A percentile compares a stretch with the other conserved stretches of the same genome.
Evolutionary conservation across 495 filamentous ascomycete genomes (phyloP).

Genomic region (Aspergillus nanangensis): DNA sequence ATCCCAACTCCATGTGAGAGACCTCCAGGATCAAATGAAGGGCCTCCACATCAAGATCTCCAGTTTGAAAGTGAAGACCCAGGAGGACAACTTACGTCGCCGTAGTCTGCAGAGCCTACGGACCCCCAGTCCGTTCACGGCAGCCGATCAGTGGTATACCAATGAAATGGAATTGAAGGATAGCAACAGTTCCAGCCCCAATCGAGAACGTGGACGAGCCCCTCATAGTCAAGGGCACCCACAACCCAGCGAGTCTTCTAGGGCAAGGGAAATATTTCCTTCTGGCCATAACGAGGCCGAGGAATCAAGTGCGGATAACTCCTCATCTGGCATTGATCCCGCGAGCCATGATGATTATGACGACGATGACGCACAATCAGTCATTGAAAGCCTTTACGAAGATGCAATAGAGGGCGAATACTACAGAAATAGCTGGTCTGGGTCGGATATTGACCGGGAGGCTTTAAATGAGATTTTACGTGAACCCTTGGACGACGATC

Average conservation of each 20-base stretch:
- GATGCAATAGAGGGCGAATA: conserved; percentile 49
- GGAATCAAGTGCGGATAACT: background rate
- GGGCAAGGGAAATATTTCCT: background rate
- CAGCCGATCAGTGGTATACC: conserved; percentile 71
- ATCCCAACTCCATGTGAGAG: conserved; percentile 67
- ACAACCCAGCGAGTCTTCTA: background rate
- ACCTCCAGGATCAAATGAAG: conserved; percentile 88
- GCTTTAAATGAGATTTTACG: conserved; percentile 38
- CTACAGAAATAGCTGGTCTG: conserved; percentile 20
- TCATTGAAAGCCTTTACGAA: conserved; percentile 52
- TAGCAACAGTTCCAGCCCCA: conserved; percentile 19
- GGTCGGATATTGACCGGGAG: conserved; percentile 51
- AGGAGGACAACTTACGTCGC: conserved; percentile 76
- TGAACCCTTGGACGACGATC: conserved; percentile 37
- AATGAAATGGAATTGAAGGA: conserved; percentile 43
- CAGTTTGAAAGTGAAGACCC: conserved; percentile 72
- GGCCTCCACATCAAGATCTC: conserved; percentile 91
- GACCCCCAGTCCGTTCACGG: conserved; percentile 79
- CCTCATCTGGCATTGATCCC: conserved; percentile 2
- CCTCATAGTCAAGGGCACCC: background rate
- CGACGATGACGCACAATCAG: conserved; percentile 36
- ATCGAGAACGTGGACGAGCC: conserved; percentile 18
- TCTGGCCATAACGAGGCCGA: background rate
- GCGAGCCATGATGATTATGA: conserved; percentile 9
- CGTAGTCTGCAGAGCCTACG: conserved; percentile 80